Base-by-base conservation (phyloP, 257 asterid genomes). In the Ehretia macrophylla region DNA sequence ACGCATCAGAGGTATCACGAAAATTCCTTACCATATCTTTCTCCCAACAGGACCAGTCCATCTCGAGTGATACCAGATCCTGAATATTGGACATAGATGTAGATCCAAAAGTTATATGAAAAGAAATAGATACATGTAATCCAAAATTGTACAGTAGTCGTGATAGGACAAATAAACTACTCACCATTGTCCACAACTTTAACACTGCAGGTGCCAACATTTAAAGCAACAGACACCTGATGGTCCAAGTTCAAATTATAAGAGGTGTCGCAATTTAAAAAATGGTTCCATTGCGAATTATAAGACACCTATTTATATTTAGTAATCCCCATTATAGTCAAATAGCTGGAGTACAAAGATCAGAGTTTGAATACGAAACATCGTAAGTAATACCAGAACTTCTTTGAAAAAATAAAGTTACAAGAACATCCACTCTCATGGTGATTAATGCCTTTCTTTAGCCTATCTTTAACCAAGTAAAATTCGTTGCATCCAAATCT, bases 21-120 rank as follows among this genome's bases (percentile, higher is more conserved):
- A 45, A 37, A 47, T 12, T 52, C 35, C 58, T 73, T 85, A 91
- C 98, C 92, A 52, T 88, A 70, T 83, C 82, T 71, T 78, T 91
- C 94, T 67, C 96, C 98, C 69, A 88, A 53, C 35, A 84, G 82
- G 57, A 77, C 74, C 72, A 91, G 67, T 72, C 91, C 98, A 58
- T 88, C 96, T 66, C 96, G 81, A 47, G 83, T 68, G 66, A 91
- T 75, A 72, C 98, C 98, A 69, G 75, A 75, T 62, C 96, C 98
- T 91, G 62, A 73, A 68, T 11, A 67, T 40, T 21, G 51, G 16
- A 20, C 20, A 19, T 42, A 2, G 55, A 46, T 59, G n/a, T 44
- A 55, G 37, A 20, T 21, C 44, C 18, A 14, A 59, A 21, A 32
- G n/a, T 14, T 21, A 50, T 0, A 42, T 21, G 11, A 54, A n/a